Percentiles rank a stretch among this genome's conserved stretches.
phyloP scores from a whole-genome alignment of 1,284 basidiomycete species.

The Austroboletus niveus region DNA sequence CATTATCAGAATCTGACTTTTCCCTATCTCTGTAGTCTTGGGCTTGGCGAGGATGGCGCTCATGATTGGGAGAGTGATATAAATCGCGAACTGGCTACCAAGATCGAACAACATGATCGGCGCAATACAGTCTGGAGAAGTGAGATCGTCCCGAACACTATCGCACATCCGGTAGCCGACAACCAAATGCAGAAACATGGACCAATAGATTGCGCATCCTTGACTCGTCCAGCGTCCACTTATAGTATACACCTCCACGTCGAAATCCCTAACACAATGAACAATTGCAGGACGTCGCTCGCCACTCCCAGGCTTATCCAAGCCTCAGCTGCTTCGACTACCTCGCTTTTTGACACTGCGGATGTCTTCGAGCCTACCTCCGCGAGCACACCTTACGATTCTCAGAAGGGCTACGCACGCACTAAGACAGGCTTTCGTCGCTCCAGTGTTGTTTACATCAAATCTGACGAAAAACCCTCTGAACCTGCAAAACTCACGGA shows the following conservation, averaged over 20 bases:
- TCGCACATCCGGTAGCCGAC: conserved; percentile 37
- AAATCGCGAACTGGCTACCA: conserved; percentile 45
- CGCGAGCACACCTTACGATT: conserved; percentile 62
- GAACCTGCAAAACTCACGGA: conserved; percentile 20
- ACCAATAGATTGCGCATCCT: conserved; percentile 22
- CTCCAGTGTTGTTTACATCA: conserved; percentile 64
- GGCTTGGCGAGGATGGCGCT: conserved; percentile 59
- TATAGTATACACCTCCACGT: conserved; percentile 47
- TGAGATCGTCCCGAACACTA: conserved; percentile 37
- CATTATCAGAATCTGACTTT: background rate
- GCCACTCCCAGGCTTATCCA: conserved; percentile 37
- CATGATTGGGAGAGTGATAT: conserved; percentile 56
- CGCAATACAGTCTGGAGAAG: conserved; percentile 51
- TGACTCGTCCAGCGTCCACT: conserved; percentile 43
- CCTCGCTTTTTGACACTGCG: conserved; percentile 54
- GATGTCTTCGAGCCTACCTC: conserved; percentile 44
- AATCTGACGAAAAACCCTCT: conserved; percentile 42
- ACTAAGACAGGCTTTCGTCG: conserved; percentile 40
- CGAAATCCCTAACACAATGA: conserved; percentile 47
- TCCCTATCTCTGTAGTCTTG: conserved; percentile 43
- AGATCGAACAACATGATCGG: conserved; percentile 21
- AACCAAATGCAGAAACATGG: conserved; percentile 31
- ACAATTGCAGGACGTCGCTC: conserved; percentile 52
- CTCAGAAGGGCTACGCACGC: conserved; percentile 34
- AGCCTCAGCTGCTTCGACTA: conserved; percentile 56